Conservation (phyloP, 768 basidiomycete species). For the Mycena leptocephala region DNA sequence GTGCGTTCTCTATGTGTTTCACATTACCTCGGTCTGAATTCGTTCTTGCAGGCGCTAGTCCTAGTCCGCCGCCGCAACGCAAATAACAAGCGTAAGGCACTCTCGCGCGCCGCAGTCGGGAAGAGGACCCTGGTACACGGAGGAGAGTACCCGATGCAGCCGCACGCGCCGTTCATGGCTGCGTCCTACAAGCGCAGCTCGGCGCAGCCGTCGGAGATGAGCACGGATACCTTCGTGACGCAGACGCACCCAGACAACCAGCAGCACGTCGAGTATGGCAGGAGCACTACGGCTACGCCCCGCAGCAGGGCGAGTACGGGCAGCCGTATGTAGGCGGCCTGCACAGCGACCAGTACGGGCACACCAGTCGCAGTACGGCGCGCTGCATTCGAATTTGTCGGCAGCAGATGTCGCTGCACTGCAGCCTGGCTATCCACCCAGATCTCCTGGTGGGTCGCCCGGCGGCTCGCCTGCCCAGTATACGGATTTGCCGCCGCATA, state of each 20-base stretch:
- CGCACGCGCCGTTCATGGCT: constrained; percentile 34
- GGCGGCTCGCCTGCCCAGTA: not conserved
- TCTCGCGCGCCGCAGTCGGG: not conserved
- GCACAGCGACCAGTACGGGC: not conserved
- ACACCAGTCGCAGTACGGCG: constrained; percentile 26
- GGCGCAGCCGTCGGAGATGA: constrained; percentile 16
- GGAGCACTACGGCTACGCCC: not conserved
- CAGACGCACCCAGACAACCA: constrained; percentile 21
- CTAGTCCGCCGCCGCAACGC: constrained; percentile 21
- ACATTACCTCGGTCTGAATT: not conserved
- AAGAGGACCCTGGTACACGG: constrained; percentile 35
- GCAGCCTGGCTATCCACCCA: constrained; percentile 1
- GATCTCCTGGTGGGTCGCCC: not conserved
- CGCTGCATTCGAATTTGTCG: constrained; percentile 23
- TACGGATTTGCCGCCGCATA: not conserved
- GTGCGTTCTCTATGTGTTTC: not conserved
- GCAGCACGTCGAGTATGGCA: constrained; percentile 31
- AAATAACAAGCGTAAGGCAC: constrained; percentile 1
- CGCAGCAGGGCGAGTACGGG: too few species aligned
- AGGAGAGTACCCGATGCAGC: constrained; percentile 16
- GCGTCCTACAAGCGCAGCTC: not conserved
- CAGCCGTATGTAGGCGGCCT: not conserved
- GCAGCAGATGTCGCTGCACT: constrained; percentile 12
- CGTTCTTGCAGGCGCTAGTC: constrained; percentile 5
- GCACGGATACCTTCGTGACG: constrained; percentile 25